These are phyloP conservation scores for Oenanthe javanica DNA, from an alignment of 140 eudicot species.

Conservation along the genomic window DNA sequence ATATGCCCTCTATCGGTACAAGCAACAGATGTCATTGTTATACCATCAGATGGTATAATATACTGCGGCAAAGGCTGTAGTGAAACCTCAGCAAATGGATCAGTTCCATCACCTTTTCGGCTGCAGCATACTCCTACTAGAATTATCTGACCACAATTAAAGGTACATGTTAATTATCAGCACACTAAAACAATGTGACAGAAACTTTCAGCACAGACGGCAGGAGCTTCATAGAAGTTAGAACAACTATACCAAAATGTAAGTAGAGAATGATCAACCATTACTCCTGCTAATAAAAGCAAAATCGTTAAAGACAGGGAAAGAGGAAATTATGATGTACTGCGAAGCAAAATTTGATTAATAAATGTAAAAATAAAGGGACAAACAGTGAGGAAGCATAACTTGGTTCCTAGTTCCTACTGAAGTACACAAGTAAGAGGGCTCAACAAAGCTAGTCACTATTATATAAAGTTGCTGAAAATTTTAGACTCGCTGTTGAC, in stretches of 20 bases:
- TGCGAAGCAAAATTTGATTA: not conserved
- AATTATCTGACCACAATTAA: slow-evolving; percentile 51
- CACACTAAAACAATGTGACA: not conserved
- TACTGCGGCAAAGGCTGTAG: slow-evolving; percentile 89
- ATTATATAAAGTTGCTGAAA: not conserved
- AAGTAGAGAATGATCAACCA: not conserved
- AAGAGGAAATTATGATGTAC: not conserved
- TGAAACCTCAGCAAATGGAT: slow-evolving; percentile 91
- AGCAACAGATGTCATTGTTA: slow-evolving; percentile 90
- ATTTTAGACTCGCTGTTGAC: not conserved
- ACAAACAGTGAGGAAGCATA: not conserved
- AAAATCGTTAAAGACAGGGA: not conserved
- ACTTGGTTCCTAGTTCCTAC: not conserved
- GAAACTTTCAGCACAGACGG: not conserved
- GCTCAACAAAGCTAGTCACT: not conserved
- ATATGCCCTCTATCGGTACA: slow-evolving; percentile 84
- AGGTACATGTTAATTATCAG: not conserved
- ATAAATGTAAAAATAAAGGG: not conserved
- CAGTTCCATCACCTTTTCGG: slow-evolving; percentile 86
- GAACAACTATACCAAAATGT: not conserved
- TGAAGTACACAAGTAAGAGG: not conserved
- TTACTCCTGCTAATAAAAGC: not conserved
- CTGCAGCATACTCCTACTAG: slow-evolving; percentile 97
- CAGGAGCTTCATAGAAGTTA: not conserved
- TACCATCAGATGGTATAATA: slow-evolving; percentile 92